These are phyloP conservation scores for Phoenix roebelenii DNA, from an alignment of 176 grass and related monocot genomes.

Conservation along the genomic window DNA sequence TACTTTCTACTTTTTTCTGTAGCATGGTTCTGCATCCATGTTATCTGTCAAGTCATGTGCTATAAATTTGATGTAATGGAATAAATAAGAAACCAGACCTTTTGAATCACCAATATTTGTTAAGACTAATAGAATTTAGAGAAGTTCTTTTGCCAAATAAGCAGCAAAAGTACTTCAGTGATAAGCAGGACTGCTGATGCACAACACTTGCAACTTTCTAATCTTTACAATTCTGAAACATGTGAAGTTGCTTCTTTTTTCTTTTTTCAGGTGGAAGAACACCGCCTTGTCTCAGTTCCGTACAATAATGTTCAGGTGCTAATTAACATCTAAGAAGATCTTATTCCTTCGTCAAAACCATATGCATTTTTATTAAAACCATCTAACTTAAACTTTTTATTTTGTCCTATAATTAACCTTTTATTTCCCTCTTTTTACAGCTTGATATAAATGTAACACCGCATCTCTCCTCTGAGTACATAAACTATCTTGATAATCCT, in stretches of 20 bases:
- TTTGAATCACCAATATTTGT: too few species aligned
- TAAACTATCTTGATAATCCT: constrained; percentile 92
- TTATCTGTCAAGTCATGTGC: too few species aligned
- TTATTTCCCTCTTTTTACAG: constrained; percentile 27
- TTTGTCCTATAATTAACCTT: background rate
- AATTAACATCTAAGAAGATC: background rate
- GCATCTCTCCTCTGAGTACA: constrained; percentile 85
- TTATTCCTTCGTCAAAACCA: too few species aligned
- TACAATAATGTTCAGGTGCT: constrained; percentile 80
- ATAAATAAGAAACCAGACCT: too few species aligned
- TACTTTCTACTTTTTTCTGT: too few species aligned
- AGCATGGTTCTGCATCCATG: too few species aligned
- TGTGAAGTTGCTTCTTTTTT: constrained; percentile 21
- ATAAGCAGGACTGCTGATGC: too few species aligned
- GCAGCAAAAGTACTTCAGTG: too few species aligned
- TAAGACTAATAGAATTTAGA: too few species aligned
- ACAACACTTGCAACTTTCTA: background rate
- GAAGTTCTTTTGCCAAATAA: too few species aligned
- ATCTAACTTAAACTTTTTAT: background rate
- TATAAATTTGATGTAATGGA: too few species aligned
- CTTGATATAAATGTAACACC: constrained; percentile 77
- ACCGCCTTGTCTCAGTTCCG: constrained; percentile 62
- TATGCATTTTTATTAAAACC: background rate
- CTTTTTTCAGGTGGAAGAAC: constrained; percentile 63
- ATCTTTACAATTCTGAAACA: background rate